A percentile compares a stretch with the other conserved stretches of the same genome.
These are phyloP conservation scores for Westerdykella aurantiaca DNA, from an alignment of 2,329 filamentous ascomycete genomes.

Conservation along the genomic window DNA sequence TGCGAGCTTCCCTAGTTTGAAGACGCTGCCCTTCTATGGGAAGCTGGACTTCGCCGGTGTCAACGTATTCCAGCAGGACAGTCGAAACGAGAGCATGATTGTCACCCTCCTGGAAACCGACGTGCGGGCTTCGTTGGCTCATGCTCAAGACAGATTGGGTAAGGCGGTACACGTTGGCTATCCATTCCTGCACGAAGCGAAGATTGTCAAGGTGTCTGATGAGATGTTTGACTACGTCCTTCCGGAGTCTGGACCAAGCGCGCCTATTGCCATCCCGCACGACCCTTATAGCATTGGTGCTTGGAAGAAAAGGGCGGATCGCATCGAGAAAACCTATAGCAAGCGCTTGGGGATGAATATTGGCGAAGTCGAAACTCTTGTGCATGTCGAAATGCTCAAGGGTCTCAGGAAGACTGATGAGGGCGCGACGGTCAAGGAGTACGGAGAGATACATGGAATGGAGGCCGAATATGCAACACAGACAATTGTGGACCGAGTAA, in stretches of 20 bases:
- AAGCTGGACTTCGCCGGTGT: constrained; percentile 82
- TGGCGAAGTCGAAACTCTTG: constrained; percentile 78
- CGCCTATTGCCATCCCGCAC: constrained; percentile 63
- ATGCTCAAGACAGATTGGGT: constrained; percentile 74
- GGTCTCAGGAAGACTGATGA: constrained; percentile 86
- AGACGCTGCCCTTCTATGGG: constrained; percentile 77
- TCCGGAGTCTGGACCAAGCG: constrained; percentile 53
- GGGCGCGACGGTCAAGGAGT: constrained; percentile 88
- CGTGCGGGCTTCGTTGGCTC: constrained; percentile 60
- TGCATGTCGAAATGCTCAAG: constrained; percentile 90
- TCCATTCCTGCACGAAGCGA: constrained; percentile 90
- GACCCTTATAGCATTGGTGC: constrained; percentile 69
- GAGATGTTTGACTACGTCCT: constrained; percentile 86
- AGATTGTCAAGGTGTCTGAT: constrained; percentile 82
- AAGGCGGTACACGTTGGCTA: constrained; percentile 87
- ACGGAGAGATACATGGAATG: constrained; percentile 75
- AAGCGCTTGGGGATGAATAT: constrained; percentile 85
- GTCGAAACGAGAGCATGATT: constrained; percentile 93
- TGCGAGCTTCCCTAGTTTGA: constrained; percentile 87
- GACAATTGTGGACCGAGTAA: constrained; percentile 79
- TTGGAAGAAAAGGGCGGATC: constrained; percentile 76
- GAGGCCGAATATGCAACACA: constrained; percentile 90
- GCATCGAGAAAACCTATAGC: constrained; percentile 81
- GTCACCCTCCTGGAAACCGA: constrained; percentile 76
- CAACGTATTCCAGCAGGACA: constrained; percentile 92